phyloP scores from a whole-genome alignment of 2,329 filamentous ascomycete genomes.

The Exophiala alcalophila region DNA sequence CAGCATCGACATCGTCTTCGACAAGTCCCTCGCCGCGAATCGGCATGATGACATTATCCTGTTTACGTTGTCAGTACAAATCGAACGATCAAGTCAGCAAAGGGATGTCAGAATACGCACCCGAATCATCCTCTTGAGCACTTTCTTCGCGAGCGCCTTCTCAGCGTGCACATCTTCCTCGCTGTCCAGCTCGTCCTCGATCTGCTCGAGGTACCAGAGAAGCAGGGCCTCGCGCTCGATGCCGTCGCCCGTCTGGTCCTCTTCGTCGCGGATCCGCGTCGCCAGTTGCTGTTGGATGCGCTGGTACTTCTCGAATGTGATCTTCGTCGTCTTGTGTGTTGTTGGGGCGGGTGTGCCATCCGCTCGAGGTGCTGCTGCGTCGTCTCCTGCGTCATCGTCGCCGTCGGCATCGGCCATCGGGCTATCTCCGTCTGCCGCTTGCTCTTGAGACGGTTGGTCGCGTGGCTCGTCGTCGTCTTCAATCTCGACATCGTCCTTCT shows the following conservation, averaged over 20 bases:
- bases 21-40: conserved; percentile 83
- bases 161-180: conserved; percentile 80
- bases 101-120: too few species aligned
- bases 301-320: conserved; percentile 94
- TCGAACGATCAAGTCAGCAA: too few species aligned
- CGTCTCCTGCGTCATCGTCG: conserved; percentile 37
- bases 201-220: conserved; percentile 88
- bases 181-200: conserved; percentile 74
- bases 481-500: conserved; percentile 95
- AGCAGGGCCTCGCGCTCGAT: conserved; percentile 78
- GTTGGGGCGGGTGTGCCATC: conserved; percentile 43
- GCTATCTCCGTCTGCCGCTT: conserved; percentile 48
- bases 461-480: conserved; percentile 66
- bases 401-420: conserved; percentile 55
- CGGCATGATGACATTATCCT: conserved; percentile 60
- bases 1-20: conserved; percentile 61
- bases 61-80: too few species aligned
- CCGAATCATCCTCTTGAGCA: conserved; percentile 94
- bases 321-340: conserved; percentile 62
- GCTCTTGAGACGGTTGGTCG: conserved; percentile 45
- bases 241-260: conserved; percentile 71
- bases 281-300: conserved; percentile 84
- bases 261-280: conserved; percentile 77
- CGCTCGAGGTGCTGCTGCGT: conserved; percentile 36
- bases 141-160: conserved; percentile 71